These are phyloP conservation scores for Nyssa sinensis DNA, from an alignment of 148 eudicot species.

Conservation along the genomic window DNA sequence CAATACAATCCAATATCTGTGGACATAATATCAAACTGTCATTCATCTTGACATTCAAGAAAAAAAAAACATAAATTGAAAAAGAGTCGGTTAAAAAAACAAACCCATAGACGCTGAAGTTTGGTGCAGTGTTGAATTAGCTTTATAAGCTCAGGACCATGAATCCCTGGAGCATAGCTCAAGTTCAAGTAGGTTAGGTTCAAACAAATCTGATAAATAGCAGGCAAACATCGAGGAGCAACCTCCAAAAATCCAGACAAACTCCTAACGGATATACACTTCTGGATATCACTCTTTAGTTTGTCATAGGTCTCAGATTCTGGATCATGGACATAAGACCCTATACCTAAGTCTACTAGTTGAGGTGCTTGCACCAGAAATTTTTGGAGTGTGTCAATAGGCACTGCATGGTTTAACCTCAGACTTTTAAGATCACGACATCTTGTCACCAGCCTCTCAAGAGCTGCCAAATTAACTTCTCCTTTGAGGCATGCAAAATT, in stretches of 20 bases:
- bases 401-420: conserved; percentile 62
- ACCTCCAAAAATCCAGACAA: conserved; percentile 73
- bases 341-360: conserved; percentile 67
- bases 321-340: conserved; percentile 61
- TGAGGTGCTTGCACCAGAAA: conserved; percentile 68
- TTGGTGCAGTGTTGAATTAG: conserved; percentile 63
- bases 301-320: conserved; percentile 48
- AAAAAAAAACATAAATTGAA: background rate
- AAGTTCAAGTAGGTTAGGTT: conserved; percentile 65
- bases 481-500: conserved; percentile 88
- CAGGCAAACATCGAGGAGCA: conserved; percentile 57
- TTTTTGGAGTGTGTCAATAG: conserved; percentile 52
- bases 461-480: conserved; percentile 54
- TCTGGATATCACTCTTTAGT: conserved; percentile 38
- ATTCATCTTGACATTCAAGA: background rate
- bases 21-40: background rate
- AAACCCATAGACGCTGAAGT: conserved; percentile 70
- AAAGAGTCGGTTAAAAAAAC: conserved; percentile 14
- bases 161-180: conserved; percentile 74
- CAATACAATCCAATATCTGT: conserved; percentile 72
- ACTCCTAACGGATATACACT: conserved; percentile 61
- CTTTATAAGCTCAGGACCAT: conserved; percentile 59
- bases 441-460: conserved; percentile 72
- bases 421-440: conserved; percentile 58
- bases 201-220: conserved; percentile 63